phyloP scores from a whole-genome alignment of 208 protist genomes.

The Leishmania major region DNA sequence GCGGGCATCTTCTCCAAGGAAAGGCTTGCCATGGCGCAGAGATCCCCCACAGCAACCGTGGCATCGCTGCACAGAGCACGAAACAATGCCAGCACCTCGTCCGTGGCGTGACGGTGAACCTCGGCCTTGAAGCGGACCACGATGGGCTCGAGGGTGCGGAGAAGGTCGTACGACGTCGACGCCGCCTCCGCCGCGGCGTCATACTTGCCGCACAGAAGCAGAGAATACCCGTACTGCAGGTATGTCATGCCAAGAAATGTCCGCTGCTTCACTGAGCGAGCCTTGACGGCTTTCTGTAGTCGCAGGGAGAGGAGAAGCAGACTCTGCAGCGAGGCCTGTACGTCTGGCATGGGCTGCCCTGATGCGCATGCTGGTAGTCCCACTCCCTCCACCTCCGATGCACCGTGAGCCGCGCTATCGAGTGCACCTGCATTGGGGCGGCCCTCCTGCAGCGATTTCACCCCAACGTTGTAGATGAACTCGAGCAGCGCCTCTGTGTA shows the following conservation, averaged over 20 bases:
- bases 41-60: slow-evolving; percentile 11
- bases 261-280: slow-evolving; percentile 9
- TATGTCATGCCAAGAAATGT: slow-evolving; percentile 35
- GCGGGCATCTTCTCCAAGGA: slow-evolving; percentile 19
- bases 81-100: slow-evolving; percentile 7
- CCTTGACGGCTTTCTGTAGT: slow-evolving; percentile 7
- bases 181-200: slow-evolving; percentile 10
- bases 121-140: slow-evolving; percentile 26
- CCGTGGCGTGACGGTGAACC: slow-evolving; percentile 7
- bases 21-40: slow-evolving; percentile 29
- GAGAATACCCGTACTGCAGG: slow-evolving; percentile 35
- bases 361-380: not conserved
- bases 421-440: not conserved
- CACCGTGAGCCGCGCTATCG: not conserved
- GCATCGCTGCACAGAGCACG: not conserved
- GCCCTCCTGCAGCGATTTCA: not conserved
- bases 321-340: slow-evolving; percentile 5
- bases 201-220: slow-evolving; percentile 22
- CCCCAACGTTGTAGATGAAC: slow-evolving; percentile 55
- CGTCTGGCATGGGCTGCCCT: not conserved
- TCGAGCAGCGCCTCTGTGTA: slow-evolving; percentile 62
- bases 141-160: slow-evolving; percentile 40
- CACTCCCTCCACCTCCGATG: not conserved
- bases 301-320: slow-evolving; percentile 37
- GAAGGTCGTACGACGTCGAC: slow-evolving; percentile 7